Percentiles rank a stretch among this genome's conserved stretches.
phyloP scores from a whole-genome alignment of 305 asterid species.

The Solanum aculeatissimum region DNA sequence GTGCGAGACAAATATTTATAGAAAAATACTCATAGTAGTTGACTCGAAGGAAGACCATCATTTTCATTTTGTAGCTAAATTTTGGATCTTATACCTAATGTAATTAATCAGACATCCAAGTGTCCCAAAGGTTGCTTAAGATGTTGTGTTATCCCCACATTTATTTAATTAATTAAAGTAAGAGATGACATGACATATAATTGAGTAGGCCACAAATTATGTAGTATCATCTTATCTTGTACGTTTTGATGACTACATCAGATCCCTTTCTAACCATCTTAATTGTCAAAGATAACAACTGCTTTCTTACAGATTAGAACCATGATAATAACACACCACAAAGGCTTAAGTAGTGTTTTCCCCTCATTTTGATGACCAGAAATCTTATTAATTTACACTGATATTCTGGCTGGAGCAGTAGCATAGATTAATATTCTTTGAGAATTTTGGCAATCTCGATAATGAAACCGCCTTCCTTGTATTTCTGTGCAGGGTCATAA shows the following conservation, averaged over 20 bases:
- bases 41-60: no score
- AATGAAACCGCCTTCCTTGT: slow-evolving; percentile 41
- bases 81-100: background rate
- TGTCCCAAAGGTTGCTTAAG: background rate
- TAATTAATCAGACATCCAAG: background rate
- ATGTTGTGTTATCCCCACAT: background rate
- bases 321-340: background rate
- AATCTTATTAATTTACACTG: background rate
- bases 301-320: background rate
- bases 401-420: background rate
- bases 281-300: background rate
- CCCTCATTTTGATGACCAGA: background rate
- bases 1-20: no score
- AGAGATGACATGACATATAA: background rate
- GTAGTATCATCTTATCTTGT: background rate
- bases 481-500: slow-evolving; percentile 21
- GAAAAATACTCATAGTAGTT: no score
- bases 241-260: background rate
- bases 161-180: background rate
- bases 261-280: background rate
- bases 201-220: background rate
- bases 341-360: background rate
- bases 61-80: no score
- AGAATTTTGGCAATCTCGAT: slow-evolving; percentile 43
- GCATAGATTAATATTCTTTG: slow-evolving; percentile 17